A percentile compares a stretch with the other conserved stretches of the same genome.
Evolutionary conservation across 805 yeast genomes (phyloP).

Genomic region (Nakazawaea molendinolei): DNA sequence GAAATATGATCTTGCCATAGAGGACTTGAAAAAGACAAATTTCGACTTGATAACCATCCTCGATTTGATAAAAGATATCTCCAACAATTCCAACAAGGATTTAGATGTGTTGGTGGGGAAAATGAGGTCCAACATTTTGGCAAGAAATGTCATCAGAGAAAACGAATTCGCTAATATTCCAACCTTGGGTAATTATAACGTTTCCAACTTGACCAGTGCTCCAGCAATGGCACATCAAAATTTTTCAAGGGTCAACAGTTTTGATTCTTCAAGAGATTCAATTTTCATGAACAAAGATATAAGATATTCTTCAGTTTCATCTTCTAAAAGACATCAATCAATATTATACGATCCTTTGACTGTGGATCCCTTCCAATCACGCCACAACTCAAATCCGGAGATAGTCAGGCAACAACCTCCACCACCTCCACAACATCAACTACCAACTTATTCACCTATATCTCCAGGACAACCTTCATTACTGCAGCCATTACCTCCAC

Average conservation of each 20-base stretch:
- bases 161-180: constrained; percentile 6
- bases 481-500: constrained; percentile 8
- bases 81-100: constrained; percentile 15
- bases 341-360: constrained; percentile 10
- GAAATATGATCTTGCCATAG: constrained; percentile 40
- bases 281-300: constrained; percentile 16
- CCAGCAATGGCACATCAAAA: no score
- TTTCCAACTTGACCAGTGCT: constrained; percentile 2
- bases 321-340: constrained; percentile 12
- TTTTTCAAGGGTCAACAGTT: constrained; percentile 8
- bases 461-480: constrained; percentile 11
- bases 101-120: constrained; percentile 19
- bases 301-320: constrained; percentile 13
- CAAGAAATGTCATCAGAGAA: constrained; percentile 23
- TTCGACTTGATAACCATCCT: constrained; percentile 46
- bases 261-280: constrained; percentile 10
- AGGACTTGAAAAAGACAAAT: constrained; percentile 42
- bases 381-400: constrained; percentile 8
- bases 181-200: no score
- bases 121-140: constrained; percentile 21
- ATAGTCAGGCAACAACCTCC: constrained; percentile 12
- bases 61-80: constrained; percentile 29
- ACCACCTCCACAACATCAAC: no score
- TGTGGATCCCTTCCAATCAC: constrained; percentile 10
- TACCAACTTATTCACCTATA: constrained; percentile 3